Percentiles rank a stretch among this genome's conserved stretches.
Conservation (phyloP, 768 basidiomycete species). For the Serendipita indica region DNA sequence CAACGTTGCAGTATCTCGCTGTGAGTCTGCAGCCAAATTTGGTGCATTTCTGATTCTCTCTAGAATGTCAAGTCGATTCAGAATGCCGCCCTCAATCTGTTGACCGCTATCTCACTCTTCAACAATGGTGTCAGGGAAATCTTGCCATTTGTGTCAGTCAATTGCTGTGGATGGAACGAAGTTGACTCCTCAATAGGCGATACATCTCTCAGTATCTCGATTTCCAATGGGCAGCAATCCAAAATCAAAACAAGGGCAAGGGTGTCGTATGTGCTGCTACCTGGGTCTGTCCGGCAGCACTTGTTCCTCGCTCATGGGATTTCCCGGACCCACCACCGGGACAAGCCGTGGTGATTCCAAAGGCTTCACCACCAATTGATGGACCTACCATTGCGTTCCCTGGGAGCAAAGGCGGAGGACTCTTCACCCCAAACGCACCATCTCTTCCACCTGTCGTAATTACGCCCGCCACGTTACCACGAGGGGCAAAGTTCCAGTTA, state of each 20-base stretch:
- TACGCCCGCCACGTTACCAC: constrained; percentile 13
- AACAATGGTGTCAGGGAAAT: constrained; percentile 69
- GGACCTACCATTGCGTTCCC: not conserved
- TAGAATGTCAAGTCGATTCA: constrained; percentile 49
- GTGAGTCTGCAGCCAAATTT: constrained; percentile 23
- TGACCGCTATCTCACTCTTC: constrained; percentile 55
- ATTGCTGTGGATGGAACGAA: not conserved
- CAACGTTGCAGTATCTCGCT: constrained; percentile 45
- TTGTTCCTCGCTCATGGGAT: constrained; percentile 59
- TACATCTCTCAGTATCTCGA: constrained; percentile 71
- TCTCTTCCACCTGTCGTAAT: constrained; percentile 13
- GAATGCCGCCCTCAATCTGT: constrained; percentile 49
- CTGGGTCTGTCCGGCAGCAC: constrained; percentile 29
- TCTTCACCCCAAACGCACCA: constrained; percentile 8
- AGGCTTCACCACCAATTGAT: not conserved
- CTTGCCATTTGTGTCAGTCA: constrained; percentile 45
- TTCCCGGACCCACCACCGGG: constrained; percentile 26
- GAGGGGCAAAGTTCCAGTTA: constrained; percentile 1
- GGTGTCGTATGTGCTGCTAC: constrained; percentile 83
- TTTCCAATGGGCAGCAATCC: constrained; percentile 54
- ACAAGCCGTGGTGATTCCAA: constrained; percentile 17
- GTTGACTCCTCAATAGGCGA: constrained; percentile 24
- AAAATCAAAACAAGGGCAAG: constrained; percentile 45
- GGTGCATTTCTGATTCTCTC: not conserved
- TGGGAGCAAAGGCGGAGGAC: constrained; percentile 9